A percentile compares a stretch with the other conserved stretches of the same genome.
Conservation (phyloP, 208 protist genomes). For the Acanthamoeba sp. region DNA sequence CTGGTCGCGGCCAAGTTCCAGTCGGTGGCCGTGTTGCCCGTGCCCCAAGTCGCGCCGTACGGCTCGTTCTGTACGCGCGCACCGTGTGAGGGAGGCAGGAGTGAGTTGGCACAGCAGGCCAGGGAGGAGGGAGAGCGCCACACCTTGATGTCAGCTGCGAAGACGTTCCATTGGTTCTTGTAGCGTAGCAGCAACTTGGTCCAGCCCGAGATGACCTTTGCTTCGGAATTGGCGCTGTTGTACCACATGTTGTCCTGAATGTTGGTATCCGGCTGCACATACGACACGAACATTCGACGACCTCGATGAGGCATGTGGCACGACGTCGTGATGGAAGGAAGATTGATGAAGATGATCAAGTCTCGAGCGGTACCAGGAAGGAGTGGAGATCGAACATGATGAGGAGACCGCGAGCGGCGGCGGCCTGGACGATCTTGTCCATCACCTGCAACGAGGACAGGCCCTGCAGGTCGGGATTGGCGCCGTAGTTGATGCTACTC, state of each 20-base stretch:
- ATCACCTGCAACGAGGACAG: slow-evolving; percentile 54
- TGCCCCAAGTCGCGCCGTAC: slow-evolving; percentile 53
- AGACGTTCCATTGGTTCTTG: slow-evolving; percentile 67
- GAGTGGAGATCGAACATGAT: slow-evolving; percentile 71
- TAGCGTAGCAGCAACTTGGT: not conserved
- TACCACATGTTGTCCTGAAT: slow-evolving; percentile 73
- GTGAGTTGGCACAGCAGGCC: too few species aligned
- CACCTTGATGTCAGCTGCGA: slow-evolving; percentile 60
- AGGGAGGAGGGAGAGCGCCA: not conserved
- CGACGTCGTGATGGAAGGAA: too few species aligned
- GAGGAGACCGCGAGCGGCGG: slow-evolving; percentile 54
- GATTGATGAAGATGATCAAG: not conserved
- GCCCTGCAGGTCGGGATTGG: slow-evolving; percentile 72
- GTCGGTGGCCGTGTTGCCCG: slow-evolving; percentile 7
- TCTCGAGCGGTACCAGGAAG: not conserved
- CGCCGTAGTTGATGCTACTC: slow-evolving; percentile 74
- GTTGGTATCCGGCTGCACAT: not conserved
- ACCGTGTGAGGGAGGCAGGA: not conserved
- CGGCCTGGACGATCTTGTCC: slow-evolving; percentile 52
- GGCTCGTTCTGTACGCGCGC: slow-evolving; percentile 43
- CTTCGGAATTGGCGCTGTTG: slow-evolving; percentile 22
- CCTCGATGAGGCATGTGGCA: too few species aligned
- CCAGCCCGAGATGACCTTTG: slow-evolving; percentile 59
- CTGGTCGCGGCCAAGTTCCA: slow-evolving; percentile 30
- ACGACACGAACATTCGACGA: not conserved